Percentiles rank a stretch among this genome's conserved stretches.
Conservation (phyloP, 2,329 filamentous ascomycete genomes). For the Scytalidium sp. region DNA sequence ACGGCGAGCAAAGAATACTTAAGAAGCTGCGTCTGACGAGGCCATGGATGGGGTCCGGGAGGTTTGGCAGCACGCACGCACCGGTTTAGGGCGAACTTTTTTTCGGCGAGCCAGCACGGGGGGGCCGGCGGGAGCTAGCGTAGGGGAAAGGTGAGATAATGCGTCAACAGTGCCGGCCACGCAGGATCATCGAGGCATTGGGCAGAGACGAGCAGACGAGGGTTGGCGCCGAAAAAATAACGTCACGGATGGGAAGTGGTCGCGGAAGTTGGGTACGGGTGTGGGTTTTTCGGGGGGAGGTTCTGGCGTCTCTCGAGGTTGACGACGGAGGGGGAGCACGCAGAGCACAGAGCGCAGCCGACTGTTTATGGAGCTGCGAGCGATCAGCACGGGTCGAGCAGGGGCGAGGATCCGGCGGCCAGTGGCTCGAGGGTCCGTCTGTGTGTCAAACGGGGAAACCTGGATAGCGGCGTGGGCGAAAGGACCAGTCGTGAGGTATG, state of each 20-base stretch:
- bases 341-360: too few species aligned
- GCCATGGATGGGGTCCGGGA: slow-evolving; percentile 34
- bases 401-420: too few species aligned
- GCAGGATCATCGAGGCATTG: background rate
- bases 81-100: too few species aligned
- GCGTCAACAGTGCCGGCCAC: background rate
- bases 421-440: too few species aligned
- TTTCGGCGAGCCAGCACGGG: background rate
- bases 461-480: too few species aligned
- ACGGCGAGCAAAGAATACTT: slow-evolving; percentile 41
- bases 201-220: background rate
- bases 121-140: background rate
- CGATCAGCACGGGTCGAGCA: too few species aligned
- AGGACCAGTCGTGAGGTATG: too few species aligned
- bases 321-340: too few species aligned
- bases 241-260: background rate
- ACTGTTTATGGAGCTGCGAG: too few species aligned
- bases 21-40: slow-evolving; percentile 28
- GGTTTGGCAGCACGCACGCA: too few species aligned
- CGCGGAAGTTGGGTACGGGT: background rate
- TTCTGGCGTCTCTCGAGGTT: too few species aligned
- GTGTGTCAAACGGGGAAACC: too few species aligned
- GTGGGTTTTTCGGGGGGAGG: background rate
- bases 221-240: background rate
- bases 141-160: background rate